These are phyloP conservation scores for Fusarium algeriense DNA, from an alignment of 2,329 filamentous ascomycete species.

Conservation along the genomic window DNA sequence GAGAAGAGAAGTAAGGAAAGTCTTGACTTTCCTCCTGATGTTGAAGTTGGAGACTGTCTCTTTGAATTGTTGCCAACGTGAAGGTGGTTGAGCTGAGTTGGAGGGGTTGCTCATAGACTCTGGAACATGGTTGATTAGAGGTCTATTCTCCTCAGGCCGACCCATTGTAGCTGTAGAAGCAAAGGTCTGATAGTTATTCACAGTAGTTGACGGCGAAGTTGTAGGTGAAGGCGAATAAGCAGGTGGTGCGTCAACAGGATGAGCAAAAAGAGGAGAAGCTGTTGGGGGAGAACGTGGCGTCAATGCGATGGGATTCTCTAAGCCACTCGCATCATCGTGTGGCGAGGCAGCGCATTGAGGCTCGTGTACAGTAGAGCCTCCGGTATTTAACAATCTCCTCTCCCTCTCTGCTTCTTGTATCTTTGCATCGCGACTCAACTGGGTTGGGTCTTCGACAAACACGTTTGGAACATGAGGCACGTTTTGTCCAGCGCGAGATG, in stretches of 20 bases:
- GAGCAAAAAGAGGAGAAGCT: slow-evolving; percentile 25
- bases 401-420: slow-evolving; percentile 60
- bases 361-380: neutral
- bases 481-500: slow-evolving; percentile 46
- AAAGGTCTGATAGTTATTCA: slow-evolving; percentile 61
- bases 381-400: slow-evolving; percentile 49
- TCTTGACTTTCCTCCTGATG: slow-evolving; percentile 48
- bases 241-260: slow-evolving; percentile 60
- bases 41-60: slow-evolving; percentile 32
- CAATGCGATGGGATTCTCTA: neutral
- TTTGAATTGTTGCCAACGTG: slow-evolving; percentile 50
- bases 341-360: neutral
- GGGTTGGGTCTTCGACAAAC: slow-evolving; percentile 62
- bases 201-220: slow-evolving; percentile 51
- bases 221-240: slow-evolving; percentile 62
- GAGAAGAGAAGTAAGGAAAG: slow-evolving; percentile 49
- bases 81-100: slow-evolving; percentile 35
- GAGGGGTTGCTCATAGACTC: slow-evolving; percentile 60
- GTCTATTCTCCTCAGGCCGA: slow-evolving; percentile 56
- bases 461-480: slow-evolving; percentile 62
- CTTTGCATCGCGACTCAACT: slow-evolving; percentile 57
- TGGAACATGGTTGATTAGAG: slow-evolving; percentile 57
- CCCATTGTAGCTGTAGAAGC: slow-evolving; percentile 55
- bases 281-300: slow-evolving; percentile 19
- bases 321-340: neutral